Percentiles rank a stretch among this genome's conserved stretches.
Evolutionary conservation across 1,284 basidiomycete species (phyloP).

Genomic region (Cryptococcus maquisensis): DNA sequence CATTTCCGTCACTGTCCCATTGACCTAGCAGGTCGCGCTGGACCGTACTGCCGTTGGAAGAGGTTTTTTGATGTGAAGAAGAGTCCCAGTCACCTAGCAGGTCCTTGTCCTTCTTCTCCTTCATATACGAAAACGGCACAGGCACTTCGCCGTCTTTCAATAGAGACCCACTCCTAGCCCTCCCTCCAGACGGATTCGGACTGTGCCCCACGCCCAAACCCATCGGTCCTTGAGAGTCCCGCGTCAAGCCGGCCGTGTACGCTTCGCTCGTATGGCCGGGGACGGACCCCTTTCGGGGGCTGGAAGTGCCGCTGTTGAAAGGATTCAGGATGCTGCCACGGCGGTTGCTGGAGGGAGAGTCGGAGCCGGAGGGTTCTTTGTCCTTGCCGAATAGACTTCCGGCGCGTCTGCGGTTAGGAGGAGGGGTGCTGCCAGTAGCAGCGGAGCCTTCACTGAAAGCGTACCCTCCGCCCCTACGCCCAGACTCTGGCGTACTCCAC

Average conservation of each 20-base stretch:
- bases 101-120: slow-evolving; percentile 11
- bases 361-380: not conserved
- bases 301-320: slow-evolving; percentile 20
- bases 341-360: slow-evolving; percentile 7
- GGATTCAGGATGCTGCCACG: slow-evolving; percentile 27
- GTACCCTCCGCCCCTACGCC: slow-evolving; percentile 23
- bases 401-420: slow-evolving; percentile 16
- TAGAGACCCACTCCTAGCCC: slow-evolving; percentile 23
- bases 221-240: slow-evolving; percentile 31
- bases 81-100: slow-evolving; percentile 19
- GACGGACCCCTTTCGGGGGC: slow-evolving; percentile 12
- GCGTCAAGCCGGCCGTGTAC: slow-evolving; percentile 39
- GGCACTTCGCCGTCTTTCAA: slow-evolving; percentile 18
- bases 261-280: slow-evolving; percentile 24
- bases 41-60: not conserved
- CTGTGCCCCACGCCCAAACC: slow-evolving; percentile 3
- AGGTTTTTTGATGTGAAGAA: not conserved
- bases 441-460: slow-evolving; percentile 46
- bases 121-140: slow-evolving; percentile 18
- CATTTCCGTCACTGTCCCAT: slow-evolving; percentile 32
- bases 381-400: slow-evolving; percentile 16
- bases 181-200: slow-evolving; percentile 5
- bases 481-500: slow-evolving; percentile 43
- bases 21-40: slow-evolving; percentile 34
- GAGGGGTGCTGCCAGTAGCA: slow-evolving; percentile 21